Conservation (phyloP, 495 filamentous ascomycete genomes). For the Penicillium longicatenatum region DNA sequence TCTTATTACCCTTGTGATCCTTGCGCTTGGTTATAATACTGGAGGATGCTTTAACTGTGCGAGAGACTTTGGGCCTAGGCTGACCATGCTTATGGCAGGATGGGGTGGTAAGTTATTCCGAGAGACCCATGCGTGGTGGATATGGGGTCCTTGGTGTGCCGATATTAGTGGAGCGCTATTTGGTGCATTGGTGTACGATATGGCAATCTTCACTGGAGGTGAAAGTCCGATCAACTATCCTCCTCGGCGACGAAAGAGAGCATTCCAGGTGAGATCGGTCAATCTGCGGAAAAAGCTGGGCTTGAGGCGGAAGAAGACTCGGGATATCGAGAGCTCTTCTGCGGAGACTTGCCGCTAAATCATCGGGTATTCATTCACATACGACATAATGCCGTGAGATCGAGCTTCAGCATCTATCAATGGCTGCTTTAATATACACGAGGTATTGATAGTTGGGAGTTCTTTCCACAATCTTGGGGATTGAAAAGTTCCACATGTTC, state of each 20-base stretch:
- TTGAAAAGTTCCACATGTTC: no score
- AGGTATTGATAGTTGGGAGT: no score
- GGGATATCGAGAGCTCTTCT: slow-evolving; percentile 3
- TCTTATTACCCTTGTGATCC: slow-evolving; percentile 18
- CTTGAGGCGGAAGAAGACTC: neutral
- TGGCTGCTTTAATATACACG: neutral
- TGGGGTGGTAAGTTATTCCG: slow-evolving; percentile 18
- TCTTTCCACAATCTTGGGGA: no score
- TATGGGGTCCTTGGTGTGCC: slow-evolving; percentile 29
- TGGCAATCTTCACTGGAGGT: slow-evolving; percentile 28
- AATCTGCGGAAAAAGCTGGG: slow-evolving; percentile 19
- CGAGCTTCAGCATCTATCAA: neutral
- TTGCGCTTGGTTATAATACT: slow-evolving; percentile 25
- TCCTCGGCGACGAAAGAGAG: slow-evolving; percentile 16
- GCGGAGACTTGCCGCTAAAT: slow-evolving; percentile 5
- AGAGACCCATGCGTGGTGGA: slow-evolving; percentile 23
- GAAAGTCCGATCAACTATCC: slow-evolving; percentile 29
- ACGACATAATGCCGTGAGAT: neutral
- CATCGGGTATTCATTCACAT: neutral
- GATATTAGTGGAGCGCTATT: slow-evolving; percentile 21
- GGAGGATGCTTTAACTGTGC: slow-evolving; percentile 29
- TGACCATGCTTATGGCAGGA: slow-evolving; percentile 29
- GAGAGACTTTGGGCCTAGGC: slow-evolving; percentile 25
- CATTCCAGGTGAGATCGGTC: slow-evolving; percentile 15
- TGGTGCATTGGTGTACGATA: slow-evolving; percentile 23